These are phyloP conservation scores for Pichia pseudocactophila DNA, from an alignment of 805 yeast species.

Conservation along the genomic window DNA sequence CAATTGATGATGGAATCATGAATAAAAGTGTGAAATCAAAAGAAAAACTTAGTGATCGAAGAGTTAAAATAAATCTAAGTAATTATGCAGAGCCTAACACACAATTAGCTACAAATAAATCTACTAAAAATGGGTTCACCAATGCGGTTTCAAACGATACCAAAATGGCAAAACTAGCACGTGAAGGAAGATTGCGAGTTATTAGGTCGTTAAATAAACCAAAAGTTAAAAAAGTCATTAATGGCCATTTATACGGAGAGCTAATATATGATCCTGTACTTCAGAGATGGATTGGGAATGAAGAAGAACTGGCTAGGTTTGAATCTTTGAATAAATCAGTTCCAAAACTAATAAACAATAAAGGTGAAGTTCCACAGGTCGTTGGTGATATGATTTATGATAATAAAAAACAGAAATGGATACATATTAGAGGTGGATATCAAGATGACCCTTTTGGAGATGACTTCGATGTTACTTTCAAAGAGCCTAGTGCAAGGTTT, in stretches of 20 bases:
- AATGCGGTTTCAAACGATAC: slow-evolving; percentile 1
- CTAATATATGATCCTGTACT: slow-evolving; percentile 48
- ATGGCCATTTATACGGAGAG: slow-evolving; percentile 28
- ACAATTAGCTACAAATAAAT: slow-evolving; percentile 7
- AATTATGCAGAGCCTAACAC: slow-evolving; percentile 20
- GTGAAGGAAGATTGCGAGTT: slow-evolving; percentile 25
- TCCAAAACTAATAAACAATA: slow-evolving; percentile 5
- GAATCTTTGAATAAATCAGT: slow-evolving; percentile 33
- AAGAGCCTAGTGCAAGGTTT: slow-evolving; percentile 7
- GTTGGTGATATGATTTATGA: slow-evolving; percentile 55
- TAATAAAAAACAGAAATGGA: slow-evolving; percentile 48
- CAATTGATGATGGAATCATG: slow-evolving; percentile 14
- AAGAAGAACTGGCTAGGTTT: slow-evolving; percentile 44
- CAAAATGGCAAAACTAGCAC: slow-evolving; percentile 18
- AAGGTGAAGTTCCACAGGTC: slow-evolving; percentile 25
- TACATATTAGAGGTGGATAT: slow-evolving; percentile 36
- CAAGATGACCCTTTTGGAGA: slow-evolving; percentile 41
- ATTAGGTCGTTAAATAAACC: slow-evolving; percentile 23
- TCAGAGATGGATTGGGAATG: slow-evolving; percentile 59
- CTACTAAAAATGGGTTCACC: not conserved
- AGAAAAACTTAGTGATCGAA: not conserved
- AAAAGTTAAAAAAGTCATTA: slow-evolving; percentile 19
- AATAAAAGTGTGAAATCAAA: no score
- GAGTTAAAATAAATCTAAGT: slow-evolving; percentile 17
- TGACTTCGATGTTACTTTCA: slow-evolving; percentile 33